phyloP scores from a whole-genome alignment of 495 filamentous ascomycete species.

The Aspergillus bridgeri region DNA sequence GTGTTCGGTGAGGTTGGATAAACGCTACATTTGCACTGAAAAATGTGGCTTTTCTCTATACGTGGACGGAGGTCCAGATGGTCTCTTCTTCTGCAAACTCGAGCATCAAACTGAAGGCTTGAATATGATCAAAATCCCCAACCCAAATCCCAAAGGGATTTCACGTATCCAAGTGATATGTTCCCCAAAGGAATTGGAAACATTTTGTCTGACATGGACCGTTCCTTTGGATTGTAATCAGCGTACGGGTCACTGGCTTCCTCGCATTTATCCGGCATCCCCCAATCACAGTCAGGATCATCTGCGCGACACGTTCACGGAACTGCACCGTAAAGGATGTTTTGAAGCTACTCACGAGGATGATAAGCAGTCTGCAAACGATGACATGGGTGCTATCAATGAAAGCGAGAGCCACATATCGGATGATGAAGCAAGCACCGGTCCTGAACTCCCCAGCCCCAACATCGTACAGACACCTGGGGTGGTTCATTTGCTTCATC shows the following conservation, averaged over 20 bases:
- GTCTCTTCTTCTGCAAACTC: conserved; percentile 23
- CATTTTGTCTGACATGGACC: conserved; percentile 34
- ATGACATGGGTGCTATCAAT: no score
- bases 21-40: conserved; percentile 34
- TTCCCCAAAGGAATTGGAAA: conserved; percentile 19
- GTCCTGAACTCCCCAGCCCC: no score
- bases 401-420: no score
- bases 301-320: conserved; percentile 12
- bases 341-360: not conserved
- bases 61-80: conserved; percentile 35
- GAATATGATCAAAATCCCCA: conserved; percentile 21
- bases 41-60: conserved; percentile 29
- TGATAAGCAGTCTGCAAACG: no score
- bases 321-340: not conserved
- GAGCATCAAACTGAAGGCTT: conserved; percentile 5
- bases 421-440: no score
- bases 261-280: conserved; percentile 21
- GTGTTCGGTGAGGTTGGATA: conserved; percentile 30
- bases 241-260: conserved; percentile 23
- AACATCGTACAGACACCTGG: no score
- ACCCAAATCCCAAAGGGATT: conserved; percentile 12
- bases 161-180: conserved; percentile 27
- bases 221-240: conserved; percentile 1
- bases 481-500: no score
- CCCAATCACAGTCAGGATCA: conserved; percentile 5